These are phyloP conservation scores for Chlorella sp. DNA, from an alignment of 139 green algal species.

Conservation along the genomic window DNA sequence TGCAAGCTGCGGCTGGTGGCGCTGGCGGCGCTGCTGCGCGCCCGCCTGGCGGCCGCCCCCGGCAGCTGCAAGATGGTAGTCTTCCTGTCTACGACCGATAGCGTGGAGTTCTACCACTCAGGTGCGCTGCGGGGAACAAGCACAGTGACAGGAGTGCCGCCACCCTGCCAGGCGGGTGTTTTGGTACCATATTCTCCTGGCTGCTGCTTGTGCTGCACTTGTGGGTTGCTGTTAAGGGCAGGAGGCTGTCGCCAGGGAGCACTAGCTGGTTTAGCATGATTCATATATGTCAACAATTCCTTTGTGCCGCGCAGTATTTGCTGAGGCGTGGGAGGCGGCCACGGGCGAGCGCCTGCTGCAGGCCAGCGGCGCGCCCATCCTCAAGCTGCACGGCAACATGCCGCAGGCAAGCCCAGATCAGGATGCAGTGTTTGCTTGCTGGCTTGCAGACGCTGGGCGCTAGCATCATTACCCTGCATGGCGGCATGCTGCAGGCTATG, in stretches of 20 bases:
- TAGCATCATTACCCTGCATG: too few relatives aligned
- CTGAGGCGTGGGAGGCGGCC: slow-evolving; percentile 32
- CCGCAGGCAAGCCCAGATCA: slow-evolving; percentile 62
- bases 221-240: too few relatives aligned
- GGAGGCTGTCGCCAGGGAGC: too few relatives aligned
- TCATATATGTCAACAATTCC: too few relatives aligned
- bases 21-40: slow-evolving; percentile 70
- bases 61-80: slow-evolving; percentile 82
- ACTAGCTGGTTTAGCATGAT: too few relatives aligned
- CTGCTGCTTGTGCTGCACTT: too few relatives aligned
- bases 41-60: slow-evolving; percentile 23
- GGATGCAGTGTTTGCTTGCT: too few relatives aligned
- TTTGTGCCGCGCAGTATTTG: slow-evolving; percentile 72
- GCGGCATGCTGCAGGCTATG: neutral
- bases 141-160: too few relatives aligned
- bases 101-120: slow-evolving; percentile 86
- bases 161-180: too few relatives aligned
- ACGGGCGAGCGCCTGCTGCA: slow-evolving; percentile 50
- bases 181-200: too few relatives aligned
- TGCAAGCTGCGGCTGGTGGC: slow-evolving; percentile 82
- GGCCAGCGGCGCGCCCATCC: slow-evolving; percentile 51
- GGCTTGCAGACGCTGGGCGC: too few relatives aligned
- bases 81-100: slow-evolving; percentile 93
- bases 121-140: too few relatives aligned
- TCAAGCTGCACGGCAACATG: slow-evolving; percentile 96